Base-by-base conservation (phyloP, 352 stramenopile genomes). In the Phytophthora citricola region DNA sequence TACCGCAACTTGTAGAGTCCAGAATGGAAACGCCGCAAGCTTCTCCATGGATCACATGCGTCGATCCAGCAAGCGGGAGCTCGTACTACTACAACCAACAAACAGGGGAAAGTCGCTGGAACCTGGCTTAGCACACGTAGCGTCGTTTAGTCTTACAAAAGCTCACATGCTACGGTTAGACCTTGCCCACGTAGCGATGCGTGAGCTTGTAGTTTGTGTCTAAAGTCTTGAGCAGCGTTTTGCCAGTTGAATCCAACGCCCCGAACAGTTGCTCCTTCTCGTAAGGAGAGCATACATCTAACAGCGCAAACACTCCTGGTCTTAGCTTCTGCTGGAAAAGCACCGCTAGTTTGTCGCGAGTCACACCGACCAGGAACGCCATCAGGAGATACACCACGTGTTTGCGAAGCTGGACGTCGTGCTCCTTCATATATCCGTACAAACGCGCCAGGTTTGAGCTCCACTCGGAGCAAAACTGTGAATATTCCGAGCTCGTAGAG, bases 241-340 rank as follows among this genome's bases (percentile, higher is more conserved):
- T 96, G 73, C 86, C 88, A 2, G 85, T 87, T 12, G 86, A 78
- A 59, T 96, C 87, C 15, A 96, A 76, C 27, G 85, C 82, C 10
- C 80, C 83, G 58, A 90, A 96, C 6, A 96, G 78, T 56, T 96
- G 88, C 31, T 96, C 88, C 63, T 94, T 94, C 45, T 96, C 88
- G 66, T 83, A 91, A 39, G 75, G 63, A 17, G 88, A 96, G 67
- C 88, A 96, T 55, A 94, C 88, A 55, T 94, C 88, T 1, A 96
- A 66, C 49, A 96, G 68, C 22, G 83, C 79, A 68, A 90, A 96
- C 4, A 94, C 71, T 22, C 88, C 88, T 0, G 86, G 82, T 8
- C 85, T 80, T 1, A 96, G 46, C 58, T 89, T 90, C 22, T 87
- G 81, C 50, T 94, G 85, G 22, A 91, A 76, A 14, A 59, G 63